Base-by-base conservation (phyloP, 208 protist species). In the Acanthamoeba pearcei region DNA sequence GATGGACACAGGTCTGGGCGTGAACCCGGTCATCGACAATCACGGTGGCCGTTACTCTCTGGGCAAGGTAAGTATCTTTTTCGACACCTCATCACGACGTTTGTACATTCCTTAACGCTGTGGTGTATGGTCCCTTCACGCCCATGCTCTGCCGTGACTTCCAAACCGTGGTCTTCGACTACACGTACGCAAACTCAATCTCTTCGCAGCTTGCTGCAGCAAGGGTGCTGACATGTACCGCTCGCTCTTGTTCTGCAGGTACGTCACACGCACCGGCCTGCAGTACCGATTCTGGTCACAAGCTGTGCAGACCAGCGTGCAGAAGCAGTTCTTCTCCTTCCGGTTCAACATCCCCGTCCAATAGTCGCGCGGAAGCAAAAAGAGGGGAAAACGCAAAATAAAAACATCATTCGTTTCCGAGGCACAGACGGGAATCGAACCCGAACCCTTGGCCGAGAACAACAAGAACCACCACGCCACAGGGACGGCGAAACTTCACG, bases 281-380 rank as follows among this genome's bases (percentile, higher is more conserved):
- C 80, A 66, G 51, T 88, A 55, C 32, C 32, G 70, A 8, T 78
- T 78, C 38, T 78, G 70, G 46, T 19, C 51, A 6, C 53, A 64
- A 27, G 53, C 53, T 3, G 46, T 88, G 46, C 53, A 88, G 70
- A 78, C 70, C 70, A 49, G 32, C 32, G 70, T 49, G 70, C 70
- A 78, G 70, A 78, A 78, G 35, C 70, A 78, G 70, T 78, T 78
- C 70, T 78, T 78, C 19, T 35, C 70, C 6, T 78, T 78, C 70
- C 32, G 70, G 1, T 78, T 5, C 9, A 78, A 78, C 38, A 49
- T 78, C 22, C 70, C 24, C 4, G 70, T 24, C n/a, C 70, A 78
- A 29, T 78, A 46, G 27, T 2, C 22, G 13, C 57, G 57, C 0
- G 22, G 17, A 24, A 64, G 22, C 13, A 64, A 64, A 24, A 64